Evolutionary conservation across 202 grass and related monocot genomes (phyloP), one percentile per base, ranked within the genome.

Genomic region (Saccharum hybrid): DNA sequence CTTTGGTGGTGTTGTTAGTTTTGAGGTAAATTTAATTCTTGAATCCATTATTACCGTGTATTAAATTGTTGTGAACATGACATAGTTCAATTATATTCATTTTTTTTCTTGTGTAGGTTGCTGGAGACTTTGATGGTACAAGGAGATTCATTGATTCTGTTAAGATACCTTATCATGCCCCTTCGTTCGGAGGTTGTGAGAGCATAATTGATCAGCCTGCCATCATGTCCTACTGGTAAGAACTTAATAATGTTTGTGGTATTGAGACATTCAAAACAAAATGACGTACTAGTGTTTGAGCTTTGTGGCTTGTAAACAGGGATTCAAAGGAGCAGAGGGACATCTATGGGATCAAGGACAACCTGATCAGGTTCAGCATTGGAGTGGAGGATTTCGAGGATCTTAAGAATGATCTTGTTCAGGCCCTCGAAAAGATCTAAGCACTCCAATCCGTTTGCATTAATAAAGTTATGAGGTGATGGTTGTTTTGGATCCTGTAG

Each of bases 191-290:
- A 76, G 96, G 96, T 61, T 93, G 91, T 68, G 96, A 99, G 89
- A 99, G 96, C 87, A 92, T 96, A 82, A 89, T 99, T 69, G 91
- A 96, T 80, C 96, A 96, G 77, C 93, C 96, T 84, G 96, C 93
- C 79, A 96, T 99, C 75, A 96, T 99, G 96, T 99, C 96, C 66
- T 99, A 99, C 83, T 99, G 96, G 96, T 99, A 92, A 43, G 51
- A 74, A 45, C 13, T 42, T 21, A 54, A 65, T 30, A 54, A 65
- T 30, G 67, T 57, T 68, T 81, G 40, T 62, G 30, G 23, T 39
- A 74, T 37, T 75, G 7, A n/a, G 37, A 62, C 34, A 46, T 56
- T 63, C 16, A 66, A 36, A 78, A 63, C 0, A 16, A 74, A 23
- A 23, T 51, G 9, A 68, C 57, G 9, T 18, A 14, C 34, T 79